These are phyloP conservation scores for Saccharomycopsis sp. DNA, from an alignment of 805 yeast genomes.

Conservation along the genomic window DNA sequence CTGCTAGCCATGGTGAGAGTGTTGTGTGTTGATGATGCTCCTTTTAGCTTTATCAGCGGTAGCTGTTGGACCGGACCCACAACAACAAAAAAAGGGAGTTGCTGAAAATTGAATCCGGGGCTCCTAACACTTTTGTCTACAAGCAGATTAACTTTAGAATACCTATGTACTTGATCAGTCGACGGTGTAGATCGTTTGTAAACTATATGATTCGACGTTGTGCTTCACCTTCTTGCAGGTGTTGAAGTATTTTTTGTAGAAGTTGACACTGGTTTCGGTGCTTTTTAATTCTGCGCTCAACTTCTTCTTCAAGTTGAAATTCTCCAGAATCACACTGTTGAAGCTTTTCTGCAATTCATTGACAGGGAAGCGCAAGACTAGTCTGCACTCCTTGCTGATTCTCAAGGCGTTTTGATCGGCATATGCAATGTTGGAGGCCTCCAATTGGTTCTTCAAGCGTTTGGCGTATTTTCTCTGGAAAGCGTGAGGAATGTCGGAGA, in stretches of 20 bases:
- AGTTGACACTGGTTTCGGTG: slow-evolving; percentile 46
- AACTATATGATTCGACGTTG: slow-evolving; percentile 29
- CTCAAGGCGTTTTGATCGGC: slow-evolving; percentile 70
- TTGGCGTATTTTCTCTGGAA: slow-evolving; percentile 74
- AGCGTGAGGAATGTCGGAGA: slow-evolving; percentile 81
- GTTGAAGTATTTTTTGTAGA: slow-evolving; percentile 42
- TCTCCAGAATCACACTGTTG: slow-evolving; percentile 56
- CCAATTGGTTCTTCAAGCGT: slow-evolving; percentile 54
- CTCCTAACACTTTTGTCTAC: too few relatives aligned
- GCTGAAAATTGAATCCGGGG: too few relatives aligned
- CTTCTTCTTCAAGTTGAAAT: slow-evolving; percentile 48
- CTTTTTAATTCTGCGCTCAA: slow-evolving; percentile 42
- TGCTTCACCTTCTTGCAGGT: slow-evolving; percentile 37
- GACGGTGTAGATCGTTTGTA: slow-evolving; percentile 1
- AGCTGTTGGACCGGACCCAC: not conserved
- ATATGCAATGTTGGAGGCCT: slow-evolving; percentile 51
- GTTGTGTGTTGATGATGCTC: too few relatives aligned
- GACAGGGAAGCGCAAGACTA: slow-evolving; percentile 72
- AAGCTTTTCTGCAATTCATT: slow-evolving; percentile 69
- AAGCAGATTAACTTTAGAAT: too few relatives aligned
- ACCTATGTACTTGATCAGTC: not conserved
- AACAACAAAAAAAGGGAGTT: not conserved
- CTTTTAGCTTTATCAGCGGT: too few relatives aligned
- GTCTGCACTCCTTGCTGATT: slow-evolving; percentile 71
- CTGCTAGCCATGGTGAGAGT: slow-evolving; percentile 1